phyloP scores from a whole-genome alignment of 2,329 filamentous ascomycete genomes.

The Claviceps sp. region DNA sequence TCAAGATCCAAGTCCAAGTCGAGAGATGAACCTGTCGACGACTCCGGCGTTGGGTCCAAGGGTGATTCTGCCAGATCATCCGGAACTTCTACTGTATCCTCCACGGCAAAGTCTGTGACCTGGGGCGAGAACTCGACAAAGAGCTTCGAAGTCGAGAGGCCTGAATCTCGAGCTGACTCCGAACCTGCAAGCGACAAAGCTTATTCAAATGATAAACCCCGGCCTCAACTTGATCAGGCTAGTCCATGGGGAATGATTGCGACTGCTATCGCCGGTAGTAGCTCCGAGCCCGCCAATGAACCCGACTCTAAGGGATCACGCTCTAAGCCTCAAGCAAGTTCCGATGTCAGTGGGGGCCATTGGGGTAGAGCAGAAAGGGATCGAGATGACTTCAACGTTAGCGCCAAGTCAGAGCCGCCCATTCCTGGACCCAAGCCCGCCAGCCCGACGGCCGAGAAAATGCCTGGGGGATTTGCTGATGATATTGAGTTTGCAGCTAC shows the following conservation, averaged over 20 bases:
- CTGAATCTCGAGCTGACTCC: slow-evolving; percentile 27
- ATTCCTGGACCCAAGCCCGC: slow-evolving; percentile 44
- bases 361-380: slow-evolving; percentile 11
- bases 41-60: slow-evolving; percentile 25
- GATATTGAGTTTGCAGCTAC: slow-evolving; percentile 59
- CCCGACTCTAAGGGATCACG: slow-evolving; percentile 12
- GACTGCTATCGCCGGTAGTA: slow-evolving; percentile 32
- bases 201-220: slow-evolving; percentile 16
- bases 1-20: slow-evolving; percentile 9
- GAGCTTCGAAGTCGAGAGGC: slow-evolving; percentile 48
- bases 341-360: slow-evolving; percentile 4
- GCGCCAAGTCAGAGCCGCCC: slow-evolving; percentile 32
- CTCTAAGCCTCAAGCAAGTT: slow-evolving; percentile 4
- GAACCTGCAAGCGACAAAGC: slow-evolving; percentile 15
- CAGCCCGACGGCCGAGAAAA: slow-evolving; percentile 32
- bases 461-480: slow-evolving; percentile 52
- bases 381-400: slow-evolving; percentile 19
- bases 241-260: slow-evolving; percentile 40
- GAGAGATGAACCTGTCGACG: slow-evolving; percentile 14
- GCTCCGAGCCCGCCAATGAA: slow-evolving; percentile 22
- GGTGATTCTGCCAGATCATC: slow-evolving; percentile 26
- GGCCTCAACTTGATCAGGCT: slow-evolving; percentile 24
- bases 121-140: slow-evolving; percentile 55
- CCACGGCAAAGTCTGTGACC: slow-evolving; percentile 43
- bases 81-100: slow-evolving; percentile 8